Evolutionary conservation across 805 yeast species (phyloP), one percentile per base, ranked within the genome.

Genomic region (Saturnispora bothae): DNA sequence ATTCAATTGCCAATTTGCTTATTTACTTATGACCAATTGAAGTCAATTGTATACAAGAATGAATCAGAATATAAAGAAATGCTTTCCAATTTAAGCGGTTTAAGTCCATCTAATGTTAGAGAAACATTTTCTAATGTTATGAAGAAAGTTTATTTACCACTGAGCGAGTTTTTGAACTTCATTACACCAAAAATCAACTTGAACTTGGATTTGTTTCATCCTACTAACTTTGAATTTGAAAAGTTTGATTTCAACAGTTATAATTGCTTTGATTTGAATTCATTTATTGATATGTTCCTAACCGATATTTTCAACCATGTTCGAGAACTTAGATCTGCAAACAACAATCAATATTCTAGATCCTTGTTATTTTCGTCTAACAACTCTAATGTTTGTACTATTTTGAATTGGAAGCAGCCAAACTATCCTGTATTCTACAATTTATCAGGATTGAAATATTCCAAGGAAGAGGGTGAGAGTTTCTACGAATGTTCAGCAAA

Each of bases 331-430:
- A 61, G 57, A 56, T 61, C 46, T 31, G 48, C 15, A 34, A 38
- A 38, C 15, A 51, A 32, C 15, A 43, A 48, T 28, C 45, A 56
- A 27, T 54, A 58, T 15, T 42, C 49, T 30, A 65, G 95, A 42
- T 76, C 94, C 1, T 63, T 92, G 31, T 77, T 89, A 8, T 83
- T 92, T 58, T 75, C 94, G 10, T 84, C 96, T 1, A 73, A 82
- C 40, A 85, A 86, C 57, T 82, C 95, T 25, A 73, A 77, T 33
- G 84, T 86, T n/a, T 92, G 97, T 60, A 84, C 95, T 9, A 82
- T 85, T 33, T 62, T 92, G 49, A 92, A 92, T 60, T 92, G 98
- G 98, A 92, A 92, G 59, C 98, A 92, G 60, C 97, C 98, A 12
- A 89, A 89, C 56, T 92, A 81, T 60, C 96, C 98, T 0, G 97